phyloP scores from a whole-genome alignment of 805 yeast species.

The Brettanomyces custersianus region DNA sequence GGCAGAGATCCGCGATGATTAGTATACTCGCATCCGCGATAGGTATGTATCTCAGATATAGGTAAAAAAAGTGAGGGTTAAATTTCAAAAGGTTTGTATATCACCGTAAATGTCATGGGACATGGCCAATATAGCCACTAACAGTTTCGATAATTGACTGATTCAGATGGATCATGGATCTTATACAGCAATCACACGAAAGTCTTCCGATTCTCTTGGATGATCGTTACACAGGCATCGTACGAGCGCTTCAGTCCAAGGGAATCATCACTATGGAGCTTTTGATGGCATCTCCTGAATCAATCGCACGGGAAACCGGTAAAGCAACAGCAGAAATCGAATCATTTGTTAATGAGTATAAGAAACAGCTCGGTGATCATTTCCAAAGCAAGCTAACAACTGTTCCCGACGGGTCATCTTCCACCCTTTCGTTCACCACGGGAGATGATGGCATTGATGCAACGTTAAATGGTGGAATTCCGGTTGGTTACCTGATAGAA shows the following conservation, averaged over 20 bases:
- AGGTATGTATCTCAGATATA: no score
- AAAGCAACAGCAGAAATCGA: constrained; percentile 26
- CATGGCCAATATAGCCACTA: no score
- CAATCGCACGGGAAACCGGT: constrained; percentile 25
- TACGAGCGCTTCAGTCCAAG: constrained; percentile 19
- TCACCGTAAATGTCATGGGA: no score
- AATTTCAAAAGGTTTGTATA: no score
- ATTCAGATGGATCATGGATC: no score
- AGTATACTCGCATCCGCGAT: no score
- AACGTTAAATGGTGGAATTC: constrained; percentile 42
- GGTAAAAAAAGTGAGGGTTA: no score
- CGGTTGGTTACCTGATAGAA: constrained; percentile 53
- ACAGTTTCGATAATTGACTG: no score
- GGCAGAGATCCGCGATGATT: no score
- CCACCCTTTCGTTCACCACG: constrained; percentile 31
- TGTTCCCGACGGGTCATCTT: background rate
- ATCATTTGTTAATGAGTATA: constrained; percentile 11
- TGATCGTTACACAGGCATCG: constrained; percentile 21
- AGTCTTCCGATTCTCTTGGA: constrained; percentile 26
- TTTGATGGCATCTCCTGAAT: constrained; percentile 27
- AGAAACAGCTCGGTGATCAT: constrained; percentile 3
- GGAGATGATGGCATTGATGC: constrained; percentile 45
- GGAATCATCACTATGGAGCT: constrained; percentile 33
- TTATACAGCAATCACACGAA: constrained; percentile 10
- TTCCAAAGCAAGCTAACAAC: background rate